Conservation (phyloP, 441 rosid species). For the Mallotus repandus region DNA sequence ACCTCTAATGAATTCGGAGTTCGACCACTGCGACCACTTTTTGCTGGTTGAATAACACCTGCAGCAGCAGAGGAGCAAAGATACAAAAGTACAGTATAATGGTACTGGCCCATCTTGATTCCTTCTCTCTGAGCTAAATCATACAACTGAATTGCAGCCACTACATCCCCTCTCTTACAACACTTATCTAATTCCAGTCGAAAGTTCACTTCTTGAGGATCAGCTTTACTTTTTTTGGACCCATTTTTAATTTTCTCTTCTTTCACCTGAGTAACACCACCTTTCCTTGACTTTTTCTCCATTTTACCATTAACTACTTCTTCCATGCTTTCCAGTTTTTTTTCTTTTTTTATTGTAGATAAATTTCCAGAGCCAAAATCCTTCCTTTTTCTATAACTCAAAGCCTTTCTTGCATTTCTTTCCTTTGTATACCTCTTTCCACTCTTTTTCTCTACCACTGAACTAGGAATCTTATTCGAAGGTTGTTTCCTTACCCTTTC, state of each 20-base stretch:
- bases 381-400: constrained; percentile 19
- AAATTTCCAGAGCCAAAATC: constrained; percentile 27
- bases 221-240: constrained; percentile 33
- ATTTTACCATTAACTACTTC: constrained; percentile 10
- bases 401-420: constrained; percentile 17
- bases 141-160: constrained; percentile 50
- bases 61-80: constrained; percentile 72
- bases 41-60: constrained; percentile 62
- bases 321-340: not conserved
- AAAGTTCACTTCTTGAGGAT: constrained; percentile 26
- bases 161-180: constrained; percentile 56
- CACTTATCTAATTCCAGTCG: constrained; percentile 54
- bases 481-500: constrained; percentile 21
- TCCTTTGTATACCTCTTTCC: constrained; percentile 22
- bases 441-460: constrained; percentile 30
- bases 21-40: constrained; percentile 50
- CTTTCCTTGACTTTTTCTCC: constrained; percentile 21
- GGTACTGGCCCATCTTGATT: constrained; percentile 46
- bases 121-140: constrained; percentile 50
- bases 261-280: constrained; percentile 19
- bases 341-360: constrained; percentile 8
- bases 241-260: constrained; percentile 21
- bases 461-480: constrained; percentile 27
- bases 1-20: constrained; percentile 24
- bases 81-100: constrained; percentile 55